Base-by-base conservation (phyloP, 176 grass and related monocot genomes). In the Carex parvula region DNA sequence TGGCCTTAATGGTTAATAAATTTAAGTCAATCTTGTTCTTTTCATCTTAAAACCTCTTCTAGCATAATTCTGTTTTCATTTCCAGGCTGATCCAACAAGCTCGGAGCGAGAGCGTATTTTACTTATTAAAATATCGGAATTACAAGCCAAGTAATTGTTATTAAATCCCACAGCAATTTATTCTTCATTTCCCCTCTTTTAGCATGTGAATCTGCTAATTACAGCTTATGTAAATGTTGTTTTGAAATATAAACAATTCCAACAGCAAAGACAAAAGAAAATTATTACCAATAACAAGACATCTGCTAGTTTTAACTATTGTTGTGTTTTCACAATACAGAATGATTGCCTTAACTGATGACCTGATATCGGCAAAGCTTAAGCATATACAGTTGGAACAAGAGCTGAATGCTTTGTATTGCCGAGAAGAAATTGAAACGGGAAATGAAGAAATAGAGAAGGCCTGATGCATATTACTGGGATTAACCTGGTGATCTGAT, bases 381-480 rank as follows among this genome's bases (percentile, higher is more conserved):
- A 95, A 90, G 64, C 90, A 94, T 89, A 80, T 89, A 69, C 96
- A 99, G 91, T 89, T 99, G 86, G 87, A 99, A 85, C 90, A 95
- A 89, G 93, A 95, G 81, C 41, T 99, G 86, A 95, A 95, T 88
- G 83, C 88, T 42, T 85, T 99, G 58, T 99, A 99, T 59, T 95
- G 87, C 84, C 89, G 88, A 87, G 91, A 99, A 92, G 91, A 99
- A 89, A 89, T 92, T 13, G 95, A 98, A 81, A 75, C 84, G 29
- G 94, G 86, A 83, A 91, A 89, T 13, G 93, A 88, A 60, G 91
- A 93, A 83, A 92, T 79, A 11, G 88, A 86, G 67, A 88, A 89
- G 88, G 85, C 86, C 52, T 99, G 86, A 92, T 70, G 81, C 29
- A 22, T 76, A 67, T 16, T 73, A 44, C 64, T 15, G 67, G 37